phyloP scores from a whole-genome alignment of 305 asterid genomes.

The Fraxinus nigra region DNA sequence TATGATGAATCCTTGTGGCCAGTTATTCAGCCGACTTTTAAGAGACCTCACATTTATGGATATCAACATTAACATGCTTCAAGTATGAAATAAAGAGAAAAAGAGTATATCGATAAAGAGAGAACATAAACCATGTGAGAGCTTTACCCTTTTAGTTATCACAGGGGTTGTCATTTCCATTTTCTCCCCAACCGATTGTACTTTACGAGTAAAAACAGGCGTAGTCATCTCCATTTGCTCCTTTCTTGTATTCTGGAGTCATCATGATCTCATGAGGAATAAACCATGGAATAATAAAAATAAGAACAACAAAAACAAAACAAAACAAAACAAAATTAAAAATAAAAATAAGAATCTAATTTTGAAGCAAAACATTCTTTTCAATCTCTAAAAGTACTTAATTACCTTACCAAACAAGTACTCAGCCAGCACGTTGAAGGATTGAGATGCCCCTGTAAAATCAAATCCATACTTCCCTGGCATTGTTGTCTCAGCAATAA shows the following conservation, averaged over 20 bases:
- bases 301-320: not conserved
- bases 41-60: not conserved
- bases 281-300: conserved; percentile 9
- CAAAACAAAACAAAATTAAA: not conserved
- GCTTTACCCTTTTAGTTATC: conserved; percentile 60
- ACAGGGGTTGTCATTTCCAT: conserved; percentile 96
- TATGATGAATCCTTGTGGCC: not conserved
- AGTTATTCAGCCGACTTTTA: not conserved
- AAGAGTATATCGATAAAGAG: not conserved
- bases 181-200: conserved; percentile 56
- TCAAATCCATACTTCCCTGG: conserved; percentile 81
- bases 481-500: conserved; percentile 84
- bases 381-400: conserved; percentile 16
- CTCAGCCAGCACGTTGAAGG: conserved; percentile 74
- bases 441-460: conserved; percentile 67
- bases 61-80: not conserved
- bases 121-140: not conserved
- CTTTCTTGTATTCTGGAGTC: conserved; percentile 52
- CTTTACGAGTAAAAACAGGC: conserved; percentile 69
- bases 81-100: not conserved
- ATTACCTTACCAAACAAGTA: conserved; percentile 97
- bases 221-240: conserved; percentile 90
- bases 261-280: conserved; percentile 2
- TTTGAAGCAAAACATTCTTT: conserved; percentile 4
- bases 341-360: not conserved